A percentile compares a stretch with the other conserved stretches of the same genome.
These are phyloP conservation scores for Fusarium foetens DNA, from an alignment of 2,329 filamentous ascomycete genomes.

Conservation along the genomic window DNA sequence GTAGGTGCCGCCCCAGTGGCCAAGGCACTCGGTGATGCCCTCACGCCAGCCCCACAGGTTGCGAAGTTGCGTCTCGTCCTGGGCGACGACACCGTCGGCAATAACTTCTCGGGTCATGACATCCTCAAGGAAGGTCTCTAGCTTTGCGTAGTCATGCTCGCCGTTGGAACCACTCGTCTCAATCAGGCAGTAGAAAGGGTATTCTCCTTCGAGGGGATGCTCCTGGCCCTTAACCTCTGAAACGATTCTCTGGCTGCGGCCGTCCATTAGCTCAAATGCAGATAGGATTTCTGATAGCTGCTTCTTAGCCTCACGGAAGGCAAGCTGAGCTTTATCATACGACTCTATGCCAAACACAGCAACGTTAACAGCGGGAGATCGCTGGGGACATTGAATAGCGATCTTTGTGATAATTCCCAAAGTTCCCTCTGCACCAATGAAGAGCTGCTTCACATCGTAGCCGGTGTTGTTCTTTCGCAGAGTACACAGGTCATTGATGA, in stretches of 20 bases:
- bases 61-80: constrained; percentile 90
- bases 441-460: constrained; percentile 96
- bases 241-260: constrained; percentile 81
- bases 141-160: constrained; percentile 93
- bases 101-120: constrained; percentile 91
- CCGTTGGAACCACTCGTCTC: constrained; percentile 95
- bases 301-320: constrained; percentile 88
- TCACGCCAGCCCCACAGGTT: constrained; percentile 93
- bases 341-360: constrained; percentile 93
- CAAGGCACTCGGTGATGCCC: constrained; percentile 87
- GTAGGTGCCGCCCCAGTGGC: constrained; percentile 94
- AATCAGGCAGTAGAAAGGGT: constrained; percentile 96
- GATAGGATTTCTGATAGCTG: constrained; percentile 96
- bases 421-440: constrained; percentile 95
- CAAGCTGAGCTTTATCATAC: constrained; percentile 86
- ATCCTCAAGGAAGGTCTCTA: constrained; percentile 88
- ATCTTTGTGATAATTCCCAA: constrained; percentile 93
- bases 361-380: constrained; percentile 89
- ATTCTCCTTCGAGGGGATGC: constrained; percentile 80
- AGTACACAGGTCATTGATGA: constrained; percentile 87
- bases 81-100: constrained; percentile 87
- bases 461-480: constrained; percentile 99
- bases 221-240: constrained; percentile 78
- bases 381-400: constrained; percentile 88
- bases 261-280: constrained; percentile 98